Evolutionary conservation across 2,329 filamentous ascomycete species (phyloP).

Genomic region (Clarireedia hainanense): DNA sequence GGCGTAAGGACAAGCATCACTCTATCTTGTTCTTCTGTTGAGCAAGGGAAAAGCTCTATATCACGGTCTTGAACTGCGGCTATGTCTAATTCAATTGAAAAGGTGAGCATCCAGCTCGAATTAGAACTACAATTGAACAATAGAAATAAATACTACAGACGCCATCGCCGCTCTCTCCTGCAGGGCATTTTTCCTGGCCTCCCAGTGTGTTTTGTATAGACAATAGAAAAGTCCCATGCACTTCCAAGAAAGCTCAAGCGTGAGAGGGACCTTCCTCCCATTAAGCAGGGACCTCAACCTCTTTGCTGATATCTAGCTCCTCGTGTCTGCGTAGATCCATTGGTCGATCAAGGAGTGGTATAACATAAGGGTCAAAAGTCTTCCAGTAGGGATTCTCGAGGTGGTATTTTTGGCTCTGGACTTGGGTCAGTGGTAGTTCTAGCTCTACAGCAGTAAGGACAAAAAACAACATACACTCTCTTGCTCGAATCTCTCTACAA

Average conservation of each 20-base stretch:
- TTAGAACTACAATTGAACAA: too few species aligned
- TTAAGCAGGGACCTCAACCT: slow-evolving; percentile 33
- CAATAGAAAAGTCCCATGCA: too few species aligned
- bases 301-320: slow-evolving; percentile 53
- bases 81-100: too few species aligned
- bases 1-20: too few species aligned
- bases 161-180: too few species aligned
- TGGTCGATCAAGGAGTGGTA: slow-evolving; percentile 56
- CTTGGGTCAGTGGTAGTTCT: not conserved
- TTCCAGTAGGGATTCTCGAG: slow-evolving; percentile 41
- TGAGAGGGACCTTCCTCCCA: not conserved
- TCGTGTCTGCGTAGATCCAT: slow-evolving; percentile 64
- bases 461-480: slow-evolving; percentile 44
- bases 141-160: too few species aligned
- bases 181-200: too few species aligned
- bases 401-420: slow-evolving; percentile 51
- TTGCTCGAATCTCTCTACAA: slow-evolving; percentile 65
- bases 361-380: slow-evolving; percentile 68
- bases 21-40: too few species aligned
- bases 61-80: too few species aligned
- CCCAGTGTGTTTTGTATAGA: too few species aligned
- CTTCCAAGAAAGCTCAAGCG: not conserved
- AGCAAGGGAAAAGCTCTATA: too few species aligned
- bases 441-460: slow-evolving; percentile 1
- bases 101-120: too few species aligned